A percentile compares a stretch with the other conserved stretches of the same genome.
These are phyloP conservation scores for Gnomoniopsis sp. DNA, from an alignment of 2,329 filamentous ascomycete species.

Conservation along the genomic window DNA sequence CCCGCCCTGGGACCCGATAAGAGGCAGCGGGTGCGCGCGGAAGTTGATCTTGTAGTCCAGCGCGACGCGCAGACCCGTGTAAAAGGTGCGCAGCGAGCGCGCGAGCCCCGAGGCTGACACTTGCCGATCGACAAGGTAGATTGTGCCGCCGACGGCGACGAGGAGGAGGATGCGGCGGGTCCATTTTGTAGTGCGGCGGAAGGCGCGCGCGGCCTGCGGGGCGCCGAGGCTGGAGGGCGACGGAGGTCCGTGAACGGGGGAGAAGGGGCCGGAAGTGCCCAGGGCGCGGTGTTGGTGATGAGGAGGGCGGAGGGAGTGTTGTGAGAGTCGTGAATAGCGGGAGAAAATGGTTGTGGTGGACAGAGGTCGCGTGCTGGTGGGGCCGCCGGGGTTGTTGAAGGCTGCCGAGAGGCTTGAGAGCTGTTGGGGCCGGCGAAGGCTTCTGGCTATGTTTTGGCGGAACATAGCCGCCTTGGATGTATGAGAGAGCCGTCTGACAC, in stretches of 20 bases:
- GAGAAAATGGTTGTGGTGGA: not conserved
- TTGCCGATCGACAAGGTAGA: constrained; percentile 68
- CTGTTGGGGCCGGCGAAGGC: constrained; percentile 8
- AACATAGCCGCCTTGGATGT: constrained; percentile 14
- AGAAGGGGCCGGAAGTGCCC: constrained; percentile 43
- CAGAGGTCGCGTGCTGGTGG: constrained; percentile 4
- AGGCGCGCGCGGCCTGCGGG: constrained; percentile 67
- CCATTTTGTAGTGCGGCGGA: constrained; percentile 69
- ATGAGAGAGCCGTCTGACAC: not conserved
- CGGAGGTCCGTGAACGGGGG: constrained; percentile 66
- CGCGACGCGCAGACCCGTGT: constrained; percentile 73
- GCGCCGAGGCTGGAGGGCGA: constrained; percentile 71
- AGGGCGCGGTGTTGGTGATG: constrained; percentile 20
- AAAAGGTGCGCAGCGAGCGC: constrained; percentile 79
- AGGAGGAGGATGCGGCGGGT: constrained; percentile 67
- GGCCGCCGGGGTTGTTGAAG: not conserved
- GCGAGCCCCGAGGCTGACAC: constrained; percentile 76
- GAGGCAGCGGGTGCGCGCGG: constrained; percentile 65
- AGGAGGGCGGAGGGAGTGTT: constrained; percentile 16
- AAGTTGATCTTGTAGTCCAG: constrained; percentile 98
- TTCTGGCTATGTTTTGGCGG: constrained; percentile 15
- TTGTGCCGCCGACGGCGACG: constrained; percentile 53
- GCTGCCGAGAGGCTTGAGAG: not conserved
- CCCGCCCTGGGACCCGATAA: constrained; percentile 45
- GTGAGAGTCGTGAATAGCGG: not conserved